Evolutionary conservation across 331 rosid species (phyloP).

Genomic region (Dryas integrifolia): DNA sequence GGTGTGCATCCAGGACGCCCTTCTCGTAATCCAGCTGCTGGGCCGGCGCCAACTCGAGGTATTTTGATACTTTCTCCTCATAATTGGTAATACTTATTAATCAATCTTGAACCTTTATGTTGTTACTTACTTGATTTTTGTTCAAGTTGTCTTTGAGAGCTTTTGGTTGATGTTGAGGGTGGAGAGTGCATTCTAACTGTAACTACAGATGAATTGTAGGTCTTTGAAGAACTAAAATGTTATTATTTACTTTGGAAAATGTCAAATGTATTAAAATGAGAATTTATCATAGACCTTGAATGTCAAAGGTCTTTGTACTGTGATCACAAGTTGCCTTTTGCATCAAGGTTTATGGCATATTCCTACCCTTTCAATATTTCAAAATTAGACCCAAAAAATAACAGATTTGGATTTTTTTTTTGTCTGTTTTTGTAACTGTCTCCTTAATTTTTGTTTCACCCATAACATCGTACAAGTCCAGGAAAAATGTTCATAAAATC

Average conservation of each 20-base stretch:
- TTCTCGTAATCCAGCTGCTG: slow-evolving; percentile 36
- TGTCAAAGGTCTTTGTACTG: not conserved
- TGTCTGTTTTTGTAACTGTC: not conserved
- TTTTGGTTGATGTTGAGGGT: not conserved
- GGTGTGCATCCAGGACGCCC: slow-evolving; percentile 56
- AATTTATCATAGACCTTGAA: not conserved
- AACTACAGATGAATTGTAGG: not conserved
- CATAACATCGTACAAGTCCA: not conserved
- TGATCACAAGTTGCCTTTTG: not conserved
- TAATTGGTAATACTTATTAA: slow-evolving; percentile 1
- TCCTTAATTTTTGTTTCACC: not conserved
- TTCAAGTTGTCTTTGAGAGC: no score
- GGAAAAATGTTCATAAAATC: not conserved
- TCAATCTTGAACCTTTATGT: not conserved
- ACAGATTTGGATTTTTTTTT: no score
- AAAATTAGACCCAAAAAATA: no score
- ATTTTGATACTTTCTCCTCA: slow-evolving; percentile 21
- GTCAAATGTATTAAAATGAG: not conserved
- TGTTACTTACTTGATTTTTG: not conserved
- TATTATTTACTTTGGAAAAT: not conserved
- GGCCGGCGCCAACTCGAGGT: slow-evolving; percentile 47
- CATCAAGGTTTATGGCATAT: not conserved
- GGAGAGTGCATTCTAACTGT: not conserved
- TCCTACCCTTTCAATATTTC: not conserved
- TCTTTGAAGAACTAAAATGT: not conserved